Evolutionary conservation across 2,329 filamentous ascomycete species (phyloP).

Genomic region (Colletotrichum australisinense): DNA sequence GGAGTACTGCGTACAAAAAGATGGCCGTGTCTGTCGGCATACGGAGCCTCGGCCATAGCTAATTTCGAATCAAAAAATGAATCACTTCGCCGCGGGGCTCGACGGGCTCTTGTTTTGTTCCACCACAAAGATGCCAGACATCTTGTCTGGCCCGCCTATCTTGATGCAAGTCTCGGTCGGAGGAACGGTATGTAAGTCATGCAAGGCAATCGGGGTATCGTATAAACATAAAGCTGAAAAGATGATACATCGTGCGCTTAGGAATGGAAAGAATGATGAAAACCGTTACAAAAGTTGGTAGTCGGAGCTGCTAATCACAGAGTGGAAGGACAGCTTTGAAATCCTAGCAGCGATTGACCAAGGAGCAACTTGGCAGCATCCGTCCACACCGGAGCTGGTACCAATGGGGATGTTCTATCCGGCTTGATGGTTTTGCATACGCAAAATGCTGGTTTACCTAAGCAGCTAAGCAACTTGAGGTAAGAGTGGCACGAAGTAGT

Average conservation of each 20-base stretch:
- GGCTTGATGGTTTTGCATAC: not conserved
- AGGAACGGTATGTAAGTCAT: not conserved
- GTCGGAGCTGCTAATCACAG: too few species aligned
- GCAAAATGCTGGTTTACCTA: too few species aligned
- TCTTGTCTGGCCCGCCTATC: not conserved
- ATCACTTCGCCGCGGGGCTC: too few species aligned
- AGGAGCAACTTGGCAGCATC: not conserved
- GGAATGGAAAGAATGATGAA: not conserved
- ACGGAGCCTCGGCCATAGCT: not conserved
- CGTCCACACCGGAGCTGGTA: not conserved
- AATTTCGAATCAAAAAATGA: not conserved
- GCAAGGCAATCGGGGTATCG: not conserved
- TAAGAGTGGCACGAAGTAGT: too few species aligned
- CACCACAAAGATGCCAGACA: not conserved
- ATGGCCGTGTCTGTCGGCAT: not conserved
- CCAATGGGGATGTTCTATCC: conserved; percentile 1
- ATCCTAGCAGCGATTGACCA: not conserved
- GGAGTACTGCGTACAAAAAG: not conserved
- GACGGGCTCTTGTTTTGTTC: not conserved
- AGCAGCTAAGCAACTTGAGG: too few species aligned
- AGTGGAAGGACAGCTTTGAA: not conserved
- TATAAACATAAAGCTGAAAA: not conserved
- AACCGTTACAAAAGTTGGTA: not conserved
- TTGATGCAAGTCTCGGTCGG: not conserved
- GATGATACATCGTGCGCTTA: not conserved